Evolutionary conservation across 371 early-diverging fungal genomes (phyloP), one percentile per base, ranked within the genome.

Genomic region (Syncephalastrum contaminatum): DNA sequence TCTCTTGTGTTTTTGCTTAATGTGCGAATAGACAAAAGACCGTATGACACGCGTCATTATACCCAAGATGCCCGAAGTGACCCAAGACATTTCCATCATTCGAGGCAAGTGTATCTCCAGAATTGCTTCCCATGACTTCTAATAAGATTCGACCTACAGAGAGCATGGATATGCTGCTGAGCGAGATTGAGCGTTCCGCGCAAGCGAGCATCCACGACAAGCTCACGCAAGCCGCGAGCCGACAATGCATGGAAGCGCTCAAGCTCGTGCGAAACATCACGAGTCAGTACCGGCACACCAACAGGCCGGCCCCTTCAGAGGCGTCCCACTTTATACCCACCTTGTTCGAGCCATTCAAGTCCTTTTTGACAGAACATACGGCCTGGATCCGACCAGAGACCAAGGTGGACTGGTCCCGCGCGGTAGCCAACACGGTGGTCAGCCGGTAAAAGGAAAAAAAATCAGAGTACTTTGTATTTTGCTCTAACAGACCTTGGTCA

Each of bases 321-420:
- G 68, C 80, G 5, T 88, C 88, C 4, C 65, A 73, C n/a, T 89
- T 83, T 74, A 80, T 88, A 46, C 66, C 80, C 18, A 69, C 69
- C 36, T 69, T 88, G 16, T 67, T 88, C 45, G 66, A 70, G 25
- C 88, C 89, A 0, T 69, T 84, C 19, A 57, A 56, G n/a, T 43
- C 52, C 5, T 84, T 82, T 60, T 46, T 73, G 16, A 58, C 76
- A 12, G 68, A 69, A 19, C 60, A 68, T 50, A 48, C 57, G 24
- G 39, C 52, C 3, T 69, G 69, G 55, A 59, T 66, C 22, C 53
- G 53, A 13, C 36, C 59, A 1, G 48, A 55, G 2, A 56, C 67
- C 15, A 50, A 54, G 4, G 13, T 21, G 18, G 58, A 52, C 14
- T 80, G 77, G 75, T 65, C 69, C 27, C 19, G 49, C 1, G 25